Evolutionary conservation across 768 basidiomycete genomes (phyloP), one percentile per base, ranked within the genome.

Genomic region (Daedaleopsis sinensis): DNA sequence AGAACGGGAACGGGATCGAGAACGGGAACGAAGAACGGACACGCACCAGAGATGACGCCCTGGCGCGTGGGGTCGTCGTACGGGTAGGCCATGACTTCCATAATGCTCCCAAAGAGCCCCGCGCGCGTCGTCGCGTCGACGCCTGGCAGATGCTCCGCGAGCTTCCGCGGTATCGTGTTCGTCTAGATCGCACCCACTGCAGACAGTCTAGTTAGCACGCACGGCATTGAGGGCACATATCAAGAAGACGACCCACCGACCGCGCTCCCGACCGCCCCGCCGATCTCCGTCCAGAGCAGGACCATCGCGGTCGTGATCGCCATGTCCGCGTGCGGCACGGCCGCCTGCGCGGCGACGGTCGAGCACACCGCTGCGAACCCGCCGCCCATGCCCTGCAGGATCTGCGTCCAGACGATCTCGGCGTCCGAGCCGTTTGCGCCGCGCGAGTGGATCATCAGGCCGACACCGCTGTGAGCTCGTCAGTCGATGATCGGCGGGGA

Each of bases 171-270:
- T 89, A 92, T 91, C 43, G 79, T 73, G 66, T 80, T 81, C 2
- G 82, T 81, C 85, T 87, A 89, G 62, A 89, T 82, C 38, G 83
- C 82, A 6, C 85, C 85, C n/a, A 87, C 87, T 64, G 55, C 84
- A 1, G 81, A 83, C 0, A 84, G 83, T 63, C 80, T 6, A 90
- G 70, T 27, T 72, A 70, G 0, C 77, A 73, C 2, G 80, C 0
- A 77, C 67, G 42, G 86, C 62, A 64, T 76, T 77, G 0, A 85
- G 82, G 2, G 27, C 3, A 7, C n/a, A 27, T 15, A 36, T 13
- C 27, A 23, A 32, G 37, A 47, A 18, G 42, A 39, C 13, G 23
- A 64, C 66, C 32, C 37, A 68, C 71, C 70, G 61, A 78, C 73
- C 8, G 80, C 80, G n/a, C 72, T 75, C 27, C 81, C 81, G 49